phyloP scores from a whole-genome alignment of 192 early-diverging fungal genomes.

The Entomortierella chlamydospora region DNA sequence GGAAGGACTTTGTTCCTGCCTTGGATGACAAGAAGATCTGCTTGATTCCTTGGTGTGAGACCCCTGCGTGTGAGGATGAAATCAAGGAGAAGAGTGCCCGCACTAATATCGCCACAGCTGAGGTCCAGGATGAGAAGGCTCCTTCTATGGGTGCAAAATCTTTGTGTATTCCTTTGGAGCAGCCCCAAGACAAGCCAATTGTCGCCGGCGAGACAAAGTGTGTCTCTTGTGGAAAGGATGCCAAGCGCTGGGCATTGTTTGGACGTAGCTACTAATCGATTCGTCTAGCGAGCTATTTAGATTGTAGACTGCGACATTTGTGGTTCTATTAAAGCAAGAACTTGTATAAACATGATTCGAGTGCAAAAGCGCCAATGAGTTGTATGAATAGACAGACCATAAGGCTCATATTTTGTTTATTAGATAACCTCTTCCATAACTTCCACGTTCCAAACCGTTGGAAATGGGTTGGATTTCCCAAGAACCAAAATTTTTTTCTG shows the following conservation, averaged over 20 bases:
- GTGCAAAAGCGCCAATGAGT: too few species aligned
- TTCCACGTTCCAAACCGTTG: neutral
- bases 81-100: constrained; percentile 94
- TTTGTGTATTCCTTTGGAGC: constrained; percentile 95
- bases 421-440: neutral
- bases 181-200: constrained; percentile 88
- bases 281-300: too few species aligned
- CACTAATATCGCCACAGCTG: constrained; percentile 62
- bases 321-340: too few species aligned
- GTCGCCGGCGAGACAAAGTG: constrained; percentile 91
- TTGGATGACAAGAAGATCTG: constrained; percentile 90
- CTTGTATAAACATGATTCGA: too few species aligned
- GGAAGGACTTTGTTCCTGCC: constrained; percentile 94
- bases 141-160: constrained; percentile 99
- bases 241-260: constrained; percentile 85
- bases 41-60: constrained; percentile 97
- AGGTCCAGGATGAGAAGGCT: constrained; percentile 94
- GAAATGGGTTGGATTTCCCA: constrained; percentile 59
- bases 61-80: constrained; percentile 89
- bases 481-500: constrained; percentile 55
- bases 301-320: too few species aligned
- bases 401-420: too few species aligned
- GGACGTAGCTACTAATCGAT: constrained; percentile 82
- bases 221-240: constrained; percentile 78
- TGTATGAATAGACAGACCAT: too few species aligned